phyloP scores from a whole-genome alignment of 192 early-diverging fungal genomes.

The Chytriomyces confervae region DNA sequence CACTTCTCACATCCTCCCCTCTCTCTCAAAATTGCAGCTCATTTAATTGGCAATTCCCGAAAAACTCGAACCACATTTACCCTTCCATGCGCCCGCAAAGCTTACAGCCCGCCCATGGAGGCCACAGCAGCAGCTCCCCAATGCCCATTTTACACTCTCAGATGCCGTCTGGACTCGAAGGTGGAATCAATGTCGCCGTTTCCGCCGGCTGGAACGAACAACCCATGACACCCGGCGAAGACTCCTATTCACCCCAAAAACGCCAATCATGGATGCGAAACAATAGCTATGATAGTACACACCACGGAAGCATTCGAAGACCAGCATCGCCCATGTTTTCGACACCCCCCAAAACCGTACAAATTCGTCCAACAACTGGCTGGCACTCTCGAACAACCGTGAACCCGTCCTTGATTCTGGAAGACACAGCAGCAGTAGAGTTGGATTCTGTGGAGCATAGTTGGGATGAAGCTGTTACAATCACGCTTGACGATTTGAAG shows the following conservation, averaged over 20 bases:
- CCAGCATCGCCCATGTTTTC: neutral
- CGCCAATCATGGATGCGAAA: neutral
- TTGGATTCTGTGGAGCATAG: slow-evolving; percentile 5
- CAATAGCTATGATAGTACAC: neutral
- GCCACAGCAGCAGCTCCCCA: neutral
- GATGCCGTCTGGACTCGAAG: slow-evolving; percentile 33
- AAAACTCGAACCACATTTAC: slow-evolving; percentile 57
- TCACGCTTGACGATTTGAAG: slow-evolving; percentile 33
- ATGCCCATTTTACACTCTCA: neutral
- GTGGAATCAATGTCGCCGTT: slow-evolving; percentile 29
- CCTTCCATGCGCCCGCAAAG: slow-evolving; percentile 35
- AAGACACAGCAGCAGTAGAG: neutral
- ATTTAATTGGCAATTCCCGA: slow-evolving; percentile 53
- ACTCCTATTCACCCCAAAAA: neutral
- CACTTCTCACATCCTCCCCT: neutral
- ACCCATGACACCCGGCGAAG: slow-evolving; percentile 4
- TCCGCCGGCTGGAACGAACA: slow-evolving; percentile 33
- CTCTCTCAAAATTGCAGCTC: slow-evolving; percentile 12
- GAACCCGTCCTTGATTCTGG: slow-evolving; percentile 13
- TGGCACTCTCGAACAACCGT: slow-evolving; percentile 26
- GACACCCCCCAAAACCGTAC: neutral
- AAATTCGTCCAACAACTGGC: slow-evolving; percentile 26
- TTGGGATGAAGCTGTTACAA: slow-evolving; percentile 32
- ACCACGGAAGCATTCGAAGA: neutral
- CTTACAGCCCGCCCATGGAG: neutral